Evolutionary conservation across 805 yeast genomes (phyloP).

Genomic region (Cyberlindnera mississippiensis): DNA sequence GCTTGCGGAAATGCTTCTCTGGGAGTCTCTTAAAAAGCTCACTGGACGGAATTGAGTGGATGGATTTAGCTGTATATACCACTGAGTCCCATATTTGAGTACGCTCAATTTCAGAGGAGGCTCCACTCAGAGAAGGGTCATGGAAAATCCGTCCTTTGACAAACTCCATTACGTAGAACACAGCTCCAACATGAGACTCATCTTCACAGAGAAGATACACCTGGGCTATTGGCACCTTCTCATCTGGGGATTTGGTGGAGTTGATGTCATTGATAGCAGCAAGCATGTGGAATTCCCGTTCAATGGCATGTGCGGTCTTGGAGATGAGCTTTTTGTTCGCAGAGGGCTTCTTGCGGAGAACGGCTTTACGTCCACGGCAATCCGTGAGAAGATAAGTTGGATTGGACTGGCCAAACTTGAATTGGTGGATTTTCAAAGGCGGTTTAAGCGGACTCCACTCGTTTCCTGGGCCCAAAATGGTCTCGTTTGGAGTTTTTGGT

Average conservation of each 20-base stretch:
- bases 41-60: constrained; percentile 46
- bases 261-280: constrained; percentile 33
- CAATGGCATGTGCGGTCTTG: constrained; percentile 59
- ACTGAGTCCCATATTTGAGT: constrained; percentile 44
- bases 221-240: constrained; percentile 49
- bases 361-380: constrained; percentile 36
- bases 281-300: constrained; percentile 52
- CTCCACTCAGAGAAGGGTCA: constrained; percentile 41
- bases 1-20: constrained; percentile 33
- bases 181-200: constrained; percentile 48
- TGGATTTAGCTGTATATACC: constrained; percentile 42
- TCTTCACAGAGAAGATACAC: constrained; percentile 54
- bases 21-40: constrained; percentile 43
- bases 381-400: constrained; percentile 54
- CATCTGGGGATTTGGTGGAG: constrained; percentile 7
- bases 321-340: constrained; percentile 46
- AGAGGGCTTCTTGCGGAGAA: constrained; percentile 55
- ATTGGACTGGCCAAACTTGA: constrained; percentile 60
- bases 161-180: constrained; percentile 59
- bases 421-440: constrained; percentile 44
- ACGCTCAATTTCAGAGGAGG: constrained; percentile 27
- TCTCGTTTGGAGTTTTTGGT: constrained; percentile 7
- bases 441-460: constrained; percentile 22
- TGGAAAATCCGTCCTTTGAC: constrained; percentile 54
- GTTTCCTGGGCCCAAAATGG: constrained; percentile 14